A percentile compares a stretch with the other conserved stretches of the same genome.
phyloP scores from a whole-genome alignment of 805 yeast genomes.

The Isabelozyma rhagii region DNA sequence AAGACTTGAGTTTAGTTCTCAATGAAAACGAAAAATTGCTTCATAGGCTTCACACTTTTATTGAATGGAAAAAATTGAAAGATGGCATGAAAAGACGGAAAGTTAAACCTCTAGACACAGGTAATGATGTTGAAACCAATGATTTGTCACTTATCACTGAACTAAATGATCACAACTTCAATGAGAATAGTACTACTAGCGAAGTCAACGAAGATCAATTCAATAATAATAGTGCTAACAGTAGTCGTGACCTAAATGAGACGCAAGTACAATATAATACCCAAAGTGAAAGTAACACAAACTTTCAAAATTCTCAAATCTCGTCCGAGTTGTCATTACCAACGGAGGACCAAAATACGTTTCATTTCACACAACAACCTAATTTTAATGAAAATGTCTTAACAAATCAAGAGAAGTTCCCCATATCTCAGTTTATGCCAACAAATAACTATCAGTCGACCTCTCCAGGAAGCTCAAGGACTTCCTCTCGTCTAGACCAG shows the following conservation, averaged over 20 bases:
- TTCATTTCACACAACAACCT: background rate
- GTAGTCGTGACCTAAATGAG: background rate
- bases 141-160: background rate
- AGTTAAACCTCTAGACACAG: background rate
- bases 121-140: background rate
- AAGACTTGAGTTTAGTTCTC: constrained; percentile 4
- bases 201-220: too few relatives aligned
- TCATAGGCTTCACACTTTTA: constrained; percentile 12
- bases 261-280: background rate
- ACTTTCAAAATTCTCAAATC: background rate
- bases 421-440: background rate
- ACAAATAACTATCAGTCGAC: background rate
- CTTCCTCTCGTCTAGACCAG: background rate
- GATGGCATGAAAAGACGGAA: constrained; percentile 7
- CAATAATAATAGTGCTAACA: too few relatives aligned
- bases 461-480: background rate
- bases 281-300: background rate
- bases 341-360: background rate
- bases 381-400: background rate
- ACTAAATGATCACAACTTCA: background rate
- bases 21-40: constrained; percentile 20
- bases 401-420: background rate
- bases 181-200: too few relatives aligned
- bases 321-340: background rate
- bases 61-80: constrained; percentile 4